Conservation (phyloP, 1,284 basidiomycete genomes). For the Cryptococcus jaspeensis region DNA sequence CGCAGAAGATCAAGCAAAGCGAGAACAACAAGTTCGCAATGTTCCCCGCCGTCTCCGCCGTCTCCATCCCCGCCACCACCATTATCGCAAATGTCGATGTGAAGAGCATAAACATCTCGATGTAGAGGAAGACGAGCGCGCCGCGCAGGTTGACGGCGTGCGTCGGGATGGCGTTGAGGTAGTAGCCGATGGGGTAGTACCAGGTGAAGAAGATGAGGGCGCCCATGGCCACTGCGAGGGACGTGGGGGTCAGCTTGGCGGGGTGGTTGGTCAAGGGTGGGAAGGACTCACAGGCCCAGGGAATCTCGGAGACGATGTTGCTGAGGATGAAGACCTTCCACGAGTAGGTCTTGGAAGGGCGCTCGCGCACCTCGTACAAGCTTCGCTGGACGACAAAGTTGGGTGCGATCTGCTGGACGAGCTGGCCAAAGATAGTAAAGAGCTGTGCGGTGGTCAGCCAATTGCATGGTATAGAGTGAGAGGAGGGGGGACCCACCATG, state of each 20-base stretch:
- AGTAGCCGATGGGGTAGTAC: constrained; percentile 52
- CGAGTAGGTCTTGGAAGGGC: constrained; percentile 47
- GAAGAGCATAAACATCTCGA: constrained; percentile 48
- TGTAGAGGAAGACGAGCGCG: constrained; percentile 43
- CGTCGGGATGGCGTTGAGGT: constrained; percentile 44
- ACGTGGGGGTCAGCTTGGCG: constrained; percentile 1
- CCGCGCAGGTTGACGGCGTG: constrained; percentile 40
- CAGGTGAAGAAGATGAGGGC: constrained; percentile 51
- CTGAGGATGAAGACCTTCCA: constrained; percentile 43
- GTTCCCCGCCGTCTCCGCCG: constrained; percentile 51
- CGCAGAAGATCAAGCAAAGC: constrained; percentile 52
- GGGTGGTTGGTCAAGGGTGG: too few relatives aligned
- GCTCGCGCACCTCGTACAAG: constrained; percentile 66
- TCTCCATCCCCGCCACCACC: constrained; percentile 43
- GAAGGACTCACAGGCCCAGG: constrained; percentile 51
- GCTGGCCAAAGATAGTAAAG: constrained; percentile 48
- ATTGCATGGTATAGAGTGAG: constrained; percentile 14
- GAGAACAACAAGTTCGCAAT: constrained; percentile 51
- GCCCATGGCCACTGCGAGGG: constrained; percentile 53
- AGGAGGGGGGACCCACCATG: constrained; percentile 39
- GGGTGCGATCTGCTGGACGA: constrained; percentile 52
- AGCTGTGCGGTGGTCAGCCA: constrained; percentile 39
- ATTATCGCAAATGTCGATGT: constrained; percentile 48
- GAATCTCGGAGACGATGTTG: constrained; percentile 47
- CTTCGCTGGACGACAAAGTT: constrained; percentile 55